These are phyloP conservation scores for Fusarium austroafricanum DNA, from an alignment of 2,329 filamentous ascomycete species.

Conservation along the genomic window DNA sequence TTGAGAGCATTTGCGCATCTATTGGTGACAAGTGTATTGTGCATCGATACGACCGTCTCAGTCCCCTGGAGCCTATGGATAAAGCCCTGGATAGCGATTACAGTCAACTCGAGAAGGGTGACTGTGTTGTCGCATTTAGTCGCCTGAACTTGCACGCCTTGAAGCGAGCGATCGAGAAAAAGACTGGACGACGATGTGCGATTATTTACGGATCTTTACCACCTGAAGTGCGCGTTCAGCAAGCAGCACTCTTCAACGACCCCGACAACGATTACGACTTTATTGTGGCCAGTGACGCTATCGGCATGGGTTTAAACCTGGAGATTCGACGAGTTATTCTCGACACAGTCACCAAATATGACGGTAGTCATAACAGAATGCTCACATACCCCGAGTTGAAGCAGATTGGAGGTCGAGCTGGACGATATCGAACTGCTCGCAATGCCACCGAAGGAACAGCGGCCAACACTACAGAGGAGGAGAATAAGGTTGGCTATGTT, in stretches of 20 bases:
- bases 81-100: conserved; percentile 73
- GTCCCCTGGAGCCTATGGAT: conserved; percentile 75
- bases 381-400: conserved; percentile 84
- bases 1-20: conserved; percentile 79
- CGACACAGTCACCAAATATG: conserved; percentile 79
- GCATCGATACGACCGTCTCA: conserved; percentile 86
- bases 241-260: conserved; percentile 94
- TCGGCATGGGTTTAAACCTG: conserved; percentile 97
- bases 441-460: conserved; percentile 24
- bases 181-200: conserved; percentile 83
- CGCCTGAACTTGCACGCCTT: conserved; percentile 83
- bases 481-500: conserved; percentile 74
- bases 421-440: conserved; percentile 79
- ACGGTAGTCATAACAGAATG: conserved; percentile 67
- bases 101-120: conserved; percentile 81
- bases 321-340: conserved; percentile 93
- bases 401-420: conserved; percentile 93
- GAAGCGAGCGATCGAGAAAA: conserved; percentile 79
- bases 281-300: conserved; percentile 92
- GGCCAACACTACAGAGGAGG: conserved; percentile 25
- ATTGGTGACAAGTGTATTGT: conserved; percentile 86
- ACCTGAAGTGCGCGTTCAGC: conserved; percentile 90
- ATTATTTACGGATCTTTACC: conserved; percentile 94
- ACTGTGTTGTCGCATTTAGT: conserved; percentile 90
- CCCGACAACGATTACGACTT: conserved; percentile 96